These are phyloP conservation scores for Trichoderma sp. DNA, from an alignment of 2,329 filamentous ascomycete species.

Conservation along the genomic window DNA sequence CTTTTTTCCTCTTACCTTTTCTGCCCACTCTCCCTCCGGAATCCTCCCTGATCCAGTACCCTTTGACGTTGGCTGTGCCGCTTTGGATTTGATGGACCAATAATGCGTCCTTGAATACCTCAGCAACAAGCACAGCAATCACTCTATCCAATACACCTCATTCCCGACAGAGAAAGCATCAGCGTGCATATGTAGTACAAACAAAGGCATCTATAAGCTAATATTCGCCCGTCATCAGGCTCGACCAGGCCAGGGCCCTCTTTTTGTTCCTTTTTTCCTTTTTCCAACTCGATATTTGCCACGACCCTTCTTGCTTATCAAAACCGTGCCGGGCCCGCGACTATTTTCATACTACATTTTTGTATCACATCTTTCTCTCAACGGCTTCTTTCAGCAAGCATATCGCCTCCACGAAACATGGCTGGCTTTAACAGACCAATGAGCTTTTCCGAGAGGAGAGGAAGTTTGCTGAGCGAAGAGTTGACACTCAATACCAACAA, in stretches of 20 bases:
- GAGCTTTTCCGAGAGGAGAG: slow-evolving; percentile 63
- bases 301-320: neutral
- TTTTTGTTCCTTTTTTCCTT: neutral
- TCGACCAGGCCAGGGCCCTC: slow-evolving; percentile 14
- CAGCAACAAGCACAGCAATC: neutral
- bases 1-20: neutral
- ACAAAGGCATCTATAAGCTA: slow-evolving; percentile 12
- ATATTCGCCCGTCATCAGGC: slow-evolving; percentile 8
- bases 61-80: neutral
- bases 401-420: slow-evolving; percentile 33
- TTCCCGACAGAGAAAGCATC: neutral
- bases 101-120: slow-evolving; percentile 12
- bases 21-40: neutral
- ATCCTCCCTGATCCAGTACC: slow-evolving; percentile 4
- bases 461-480: slow-evolving; percentile 60
- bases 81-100: slow-evolving; percentile 1
- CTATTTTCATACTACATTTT: neutral
- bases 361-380: neutral
- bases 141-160: slow-evolving; percentile 2
- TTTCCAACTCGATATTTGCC: neutral
- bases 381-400: neutral
- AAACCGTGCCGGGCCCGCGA: neutral
- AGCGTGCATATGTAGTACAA: neutral
- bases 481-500: slow-evolving; percentile 55
- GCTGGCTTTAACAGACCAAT: slow-evolving; percentile 49